Evolutionary conservation across 2,329 filamentous ascomycete species (phyloP).

Genomic region (Trichophaea hybrida): DNA sequence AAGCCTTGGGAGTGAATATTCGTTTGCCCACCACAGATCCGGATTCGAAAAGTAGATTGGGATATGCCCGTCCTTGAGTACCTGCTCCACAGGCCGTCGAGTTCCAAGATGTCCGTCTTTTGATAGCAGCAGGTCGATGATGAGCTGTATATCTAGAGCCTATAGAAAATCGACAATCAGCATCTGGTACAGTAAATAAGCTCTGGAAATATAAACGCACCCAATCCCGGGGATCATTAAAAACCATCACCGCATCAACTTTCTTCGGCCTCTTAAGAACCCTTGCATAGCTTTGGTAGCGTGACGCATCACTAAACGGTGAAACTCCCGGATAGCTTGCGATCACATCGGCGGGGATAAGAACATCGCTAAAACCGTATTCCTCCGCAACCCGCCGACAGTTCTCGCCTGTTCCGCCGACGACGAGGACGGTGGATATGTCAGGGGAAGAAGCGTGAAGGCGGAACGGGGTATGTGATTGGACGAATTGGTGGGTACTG

Average conservation of each 20-base stretch:
- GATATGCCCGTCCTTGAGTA: constrained; percentile 58
- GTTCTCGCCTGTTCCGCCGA: constrained; percentile 41
- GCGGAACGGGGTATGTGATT: constrained; percentile 82
- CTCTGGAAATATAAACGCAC: constrained; percentile 29
- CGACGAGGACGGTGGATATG: constrained; percentile 54
- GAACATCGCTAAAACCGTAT: constrained; percentile 65
- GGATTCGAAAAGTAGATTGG: constrained; percentile 76
- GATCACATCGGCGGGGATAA: constrained; percentile 76
- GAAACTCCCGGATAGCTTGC: constrained; percentile 53
- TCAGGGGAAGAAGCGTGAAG: constrained; percentile 45
- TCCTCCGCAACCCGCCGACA: constrained; percentile 12
- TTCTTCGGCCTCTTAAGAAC: constrained; percentile 33
- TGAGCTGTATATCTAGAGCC: constrained; percentile 61
- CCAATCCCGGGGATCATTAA: constrained; percentile 95
- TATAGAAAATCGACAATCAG: constrained; percentile 27
- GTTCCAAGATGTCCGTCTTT: constrained; percentile 68
- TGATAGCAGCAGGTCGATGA: constrained; percentile 71
- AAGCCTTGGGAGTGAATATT: constrained; percentile 69
- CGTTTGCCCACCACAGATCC: constrained; percentile 78
- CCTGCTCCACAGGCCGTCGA: constrained; percentile 29
- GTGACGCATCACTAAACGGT: constrained; percentile 51
- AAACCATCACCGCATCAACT: constrained; percentile 82
- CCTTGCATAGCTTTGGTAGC: constrained; percentile 33
- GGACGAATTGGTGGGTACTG: constrained; percentile 58
- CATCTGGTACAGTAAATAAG: background rate